A percentile compares a stretch with the other conserved stretches of the same genome.
phyloP scores from a whole-genome alignment of 2,329 filamentous ascomycete genomes.

The Fusarium pseudocircinatum region DNA sequence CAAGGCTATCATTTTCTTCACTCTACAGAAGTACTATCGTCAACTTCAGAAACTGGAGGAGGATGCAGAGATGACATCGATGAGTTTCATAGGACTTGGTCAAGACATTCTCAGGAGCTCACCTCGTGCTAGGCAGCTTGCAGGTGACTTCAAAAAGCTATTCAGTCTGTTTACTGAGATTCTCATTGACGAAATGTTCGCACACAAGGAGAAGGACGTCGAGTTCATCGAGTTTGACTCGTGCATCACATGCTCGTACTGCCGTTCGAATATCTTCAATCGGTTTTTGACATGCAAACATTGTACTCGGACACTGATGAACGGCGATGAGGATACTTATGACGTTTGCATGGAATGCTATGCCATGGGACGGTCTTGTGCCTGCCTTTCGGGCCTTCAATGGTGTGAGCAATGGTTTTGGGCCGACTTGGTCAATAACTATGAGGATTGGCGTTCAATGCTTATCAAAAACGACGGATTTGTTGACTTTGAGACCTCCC shows the following conservation, averaged over 20 bases:
- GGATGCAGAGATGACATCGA: slow-evolving; percentile 55
- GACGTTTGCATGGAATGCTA: slow-evolving; percentile 99
- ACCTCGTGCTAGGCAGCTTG: slow-evolving; percentile 71
- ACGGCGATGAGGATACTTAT: slow-evolving; percentile 83
- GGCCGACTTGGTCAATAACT: slow-evolving; percentile 78
- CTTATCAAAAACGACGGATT: slow-evolving; percentile 79
- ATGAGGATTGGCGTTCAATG: slow-evolving; percentile 84
- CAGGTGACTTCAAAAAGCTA: slow-evolving; percentile 82
- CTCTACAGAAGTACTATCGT: slow-evolving; percentile 80
- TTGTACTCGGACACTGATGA: slow-evolving; percentile 74
- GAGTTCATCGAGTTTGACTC: slow-evolving; percentile 87
- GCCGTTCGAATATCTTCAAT: slow-evolving; percentile 96
- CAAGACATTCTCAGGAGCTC: slow-evolving; percentile 56
- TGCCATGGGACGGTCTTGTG: slow-evolving; percentile 94
- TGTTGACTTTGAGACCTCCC: slow-evolving; percentile 71
- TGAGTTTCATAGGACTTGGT: slow-evolving; percentile 59
- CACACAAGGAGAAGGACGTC: slow-evolving; percentile 73
- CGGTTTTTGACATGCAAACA: slow-evolving; percentile 91
- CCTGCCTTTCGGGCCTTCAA: slow-evolving; percentile 82
- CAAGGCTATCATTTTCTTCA: slow-evolving; percentile 93
- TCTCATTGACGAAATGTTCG: slow-evolving; percentile 87
- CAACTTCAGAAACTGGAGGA: slow-evolving; percentile 66
- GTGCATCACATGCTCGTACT: slow-evolving; percentile 95
- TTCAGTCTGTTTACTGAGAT: slow-evolving; percentile 82
- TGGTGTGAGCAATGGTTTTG: slow-evolving; percentile 97